Evolutionary conservation across 1,284 basidiomycete genomes (phyloP).

Genomic region (Melampsora americana): DNA sequence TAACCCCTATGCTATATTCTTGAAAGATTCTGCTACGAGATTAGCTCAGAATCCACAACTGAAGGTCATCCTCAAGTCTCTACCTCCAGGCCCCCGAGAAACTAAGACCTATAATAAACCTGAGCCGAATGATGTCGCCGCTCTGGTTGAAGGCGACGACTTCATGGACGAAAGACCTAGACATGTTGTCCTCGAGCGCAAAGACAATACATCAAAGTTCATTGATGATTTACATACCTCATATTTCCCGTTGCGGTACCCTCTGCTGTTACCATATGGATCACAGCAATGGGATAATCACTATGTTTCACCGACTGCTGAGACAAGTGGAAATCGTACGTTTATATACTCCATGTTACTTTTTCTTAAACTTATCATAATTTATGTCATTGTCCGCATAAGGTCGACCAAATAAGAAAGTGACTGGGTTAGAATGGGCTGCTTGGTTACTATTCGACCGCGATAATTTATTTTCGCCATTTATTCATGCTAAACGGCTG

Average conservation of each 20-base stretch:
- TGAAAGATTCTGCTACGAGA: neutral
- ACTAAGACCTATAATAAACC: neutral
- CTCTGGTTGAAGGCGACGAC: neutral
- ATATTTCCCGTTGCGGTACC: neutral
- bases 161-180: neutral
- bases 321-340: no score
- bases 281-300: no score
- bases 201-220: neutral
- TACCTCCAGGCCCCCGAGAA: neutral
- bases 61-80: neutral
- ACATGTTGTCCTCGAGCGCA: neutral
- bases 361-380: no score
- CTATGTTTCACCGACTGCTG: no score
- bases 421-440: no score
- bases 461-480: no score
- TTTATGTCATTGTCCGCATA: no score
- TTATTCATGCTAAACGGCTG: no score
- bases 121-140: neutral
- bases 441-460: no score
- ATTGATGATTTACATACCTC: neutral
- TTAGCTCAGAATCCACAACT: neutral
- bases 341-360: no score
- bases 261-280: no score
- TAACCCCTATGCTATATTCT: conserved; percentile 3
- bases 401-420: no score